Evolutionary conservation across 768 basidiomycete genomes (phyloP), one percentile per base, ranked within the genome.

Genomic region (Lentinula boryana): DNA sequence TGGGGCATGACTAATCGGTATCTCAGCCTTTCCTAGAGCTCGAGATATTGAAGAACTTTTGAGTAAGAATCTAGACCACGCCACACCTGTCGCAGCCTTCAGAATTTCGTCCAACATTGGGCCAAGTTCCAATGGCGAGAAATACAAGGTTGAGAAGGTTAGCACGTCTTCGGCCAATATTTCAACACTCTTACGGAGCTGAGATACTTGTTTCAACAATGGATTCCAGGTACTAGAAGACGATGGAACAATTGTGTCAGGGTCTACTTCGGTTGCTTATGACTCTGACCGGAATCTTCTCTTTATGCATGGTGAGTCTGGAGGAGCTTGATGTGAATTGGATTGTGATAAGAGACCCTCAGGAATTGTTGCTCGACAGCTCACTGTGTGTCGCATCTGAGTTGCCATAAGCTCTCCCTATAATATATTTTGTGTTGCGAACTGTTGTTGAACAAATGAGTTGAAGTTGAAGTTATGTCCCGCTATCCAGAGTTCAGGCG

Each of bases 151-250:
- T 15, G 80, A 84, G 56, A 86, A 82, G 78, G 86, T 84, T 68
- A 10, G 67, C 44, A 56, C 27, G 27, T 27, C 27, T 27, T 44
- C 2, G 51, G 27, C 3, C 43, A 38, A 21, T n/a, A 16, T 46
- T 23, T 44, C 43, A 27, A 27, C 27, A 27, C 27, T 48, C 46
- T 48, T 2, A 18, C 8, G 46, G 27, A 27, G 27, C 27, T 27
- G 27, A 27, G 27, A 27, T 27, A 27, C 21, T 18, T 18, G 18
- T 21, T 15, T 4, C n/a, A 44, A 18, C 44, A 18, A 5, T 16
- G 1, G 27, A 61, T 36, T 48, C 4, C 63, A 89, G 86, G 75
- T 82, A 9, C 89, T 91, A 61, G 85, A 89, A 68, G 87, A 91
- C 68, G 76, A 84, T 61, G 88, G 89, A 8, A 72, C 68, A 3